phyloP scores from a whole-genome alignment of 257 asterid species.

The Solanum phureja region DNA sequence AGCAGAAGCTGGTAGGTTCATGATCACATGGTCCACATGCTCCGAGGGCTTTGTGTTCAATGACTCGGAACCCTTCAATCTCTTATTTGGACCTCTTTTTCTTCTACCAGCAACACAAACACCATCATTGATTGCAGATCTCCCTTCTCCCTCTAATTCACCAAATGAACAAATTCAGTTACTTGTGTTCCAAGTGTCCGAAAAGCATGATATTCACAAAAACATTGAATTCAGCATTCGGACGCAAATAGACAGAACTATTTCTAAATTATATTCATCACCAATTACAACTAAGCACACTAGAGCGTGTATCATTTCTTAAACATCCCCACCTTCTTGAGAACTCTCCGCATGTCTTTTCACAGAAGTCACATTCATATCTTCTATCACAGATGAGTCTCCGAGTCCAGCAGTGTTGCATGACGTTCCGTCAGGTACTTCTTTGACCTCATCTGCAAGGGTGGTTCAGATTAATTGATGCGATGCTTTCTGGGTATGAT shows the following conservation, averaged over 20 bases:
- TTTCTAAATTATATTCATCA: background rate
- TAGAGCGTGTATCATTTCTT: background rate
- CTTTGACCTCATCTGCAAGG: conserved; percentile 36
- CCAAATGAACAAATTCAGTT: conserved; percentile 4
- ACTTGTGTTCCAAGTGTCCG: background rate
- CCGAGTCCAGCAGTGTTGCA: conserved; percentile 12
- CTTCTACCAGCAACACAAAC: conserved; percentile 27
- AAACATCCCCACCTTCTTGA: conserved; percentile 29
- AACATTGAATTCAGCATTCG: background rate
- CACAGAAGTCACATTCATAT: conserved; percentile 17
- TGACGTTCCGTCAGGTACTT: conserved; percentile 17
- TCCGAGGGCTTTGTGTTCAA: conserved; percentile 70
- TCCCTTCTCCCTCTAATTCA: conserved; percentile 36
- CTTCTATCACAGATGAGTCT: conserved; percentile 18
- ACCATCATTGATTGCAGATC: conserved; percentile 11
- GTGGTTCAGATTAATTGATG: conserved; percentile 7
- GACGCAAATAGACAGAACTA: background rate
- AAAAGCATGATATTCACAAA: background rate
- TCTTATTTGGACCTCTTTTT: conserved; percentile 45
- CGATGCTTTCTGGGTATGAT: background rate
- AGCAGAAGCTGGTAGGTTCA: conserved; percentile 97
- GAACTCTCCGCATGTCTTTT: conserved; percentile 52
- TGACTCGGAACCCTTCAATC: conserved; percentile 27
- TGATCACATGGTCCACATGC: conserved; percentile 83
- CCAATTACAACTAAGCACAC: background rate